Conservation (phyloP, 2,329 filamentous ascomycete species). For the Hypoxylon sp. region DNA sequence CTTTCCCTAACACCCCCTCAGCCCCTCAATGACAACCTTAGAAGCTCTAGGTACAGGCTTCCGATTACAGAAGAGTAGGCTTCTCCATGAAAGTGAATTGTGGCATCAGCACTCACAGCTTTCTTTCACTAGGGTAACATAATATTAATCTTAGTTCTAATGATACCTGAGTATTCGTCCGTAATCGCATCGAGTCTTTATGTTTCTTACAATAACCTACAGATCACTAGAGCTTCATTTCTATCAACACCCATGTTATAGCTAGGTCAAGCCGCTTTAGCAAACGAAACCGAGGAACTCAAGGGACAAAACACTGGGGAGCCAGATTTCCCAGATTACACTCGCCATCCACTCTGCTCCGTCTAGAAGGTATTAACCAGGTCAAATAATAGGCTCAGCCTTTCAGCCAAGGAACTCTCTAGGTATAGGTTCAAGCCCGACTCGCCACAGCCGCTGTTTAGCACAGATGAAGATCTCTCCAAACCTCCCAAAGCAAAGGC, state of each 20-base stretch:
- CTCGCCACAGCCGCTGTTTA: slow-evolving; percentile 62
- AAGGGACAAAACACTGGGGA: neutral
- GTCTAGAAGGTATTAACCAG: neutral
- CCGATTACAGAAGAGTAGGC: no score
- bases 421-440: slow-evolving; percentile 52
- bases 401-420: neutral
- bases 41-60: no score
- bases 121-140: no score
- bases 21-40: neutral
- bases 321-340: neutral
- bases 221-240: neutral
- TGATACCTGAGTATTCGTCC: no score
- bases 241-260: neutral
- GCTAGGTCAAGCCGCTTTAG: no score
- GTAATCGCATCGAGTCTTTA: no score
- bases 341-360: neutral
- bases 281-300: no score
- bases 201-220: neutral
- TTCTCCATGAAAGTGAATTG: no score
- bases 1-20: neutral
- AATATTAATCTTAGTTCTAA: no score
- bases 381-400: neutral
- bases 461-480: slow-evolving; percentile 65
- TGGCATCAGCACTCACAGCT: no score
- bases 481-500: slow-evolving; percentile 60